Base-by-base conservation (phyloP, 2,329 filamentous ascomycete species). In the Verticillium nonalfalfae region DNA sequence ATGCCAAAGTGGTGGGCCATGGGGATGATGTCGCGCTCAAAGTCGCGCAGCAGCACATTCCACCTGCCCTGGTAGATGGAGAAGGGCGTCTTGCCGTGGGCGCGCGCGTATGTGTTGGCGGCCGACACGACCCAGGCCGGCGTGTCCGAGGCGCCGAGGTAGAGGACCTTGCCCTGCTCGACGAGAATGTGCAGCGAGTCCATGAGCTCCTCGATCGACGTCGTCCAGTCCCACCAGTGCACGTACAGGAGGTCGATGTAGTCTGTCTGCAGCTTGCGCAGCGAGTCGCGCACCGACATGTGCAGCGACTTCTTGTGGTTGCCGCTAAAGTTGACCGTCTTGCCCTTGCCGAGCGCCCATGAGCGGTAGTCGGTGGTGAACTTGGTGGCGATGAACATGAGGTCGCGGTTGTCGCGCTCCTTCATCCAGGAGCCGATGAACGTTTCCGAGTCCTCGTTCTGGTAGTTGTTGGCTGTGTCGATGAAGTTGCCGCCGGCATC, bases 401-500 rank as follows among this genome's bases (percentile, higher is more conserved):
- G 71, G 67, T 86, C 82, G 1, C 86, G 79, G 66, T 81, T 82
- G 10, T 73, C 68, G n/a, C 79, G 77, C 2, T 66, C 59, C 0
- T 69, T 59, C 75, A 85, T 80, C 82, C 83, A 88, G 65, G 86
- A 82, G 18, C 85, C 85, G 18, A 88, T 68, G 79, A 79, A 85
- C 13, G 61, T 67, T 65, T 87, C 85, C 0, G 83, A 86, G 67
- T 87, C 73, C 59, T 82, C 84, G 62, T 80, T 66, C 66, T 87
- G 81, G 71, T 87, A 88, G 65, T 77, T 78, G 73, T 81, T 84
- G 66, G 82, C 73, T 0, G 85, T 89, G 71, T 90, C 87, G 69
- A 90, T 87, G 71, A 90, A 88, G 74, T 90, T 90, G 14, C 87
- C 87, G 4, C 86, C 86, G 0, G 79, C 74, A 15, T 77, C 76